Percentiles rank a stretch among this genome's conserved stretches.
These are phyloP conservation scores for Rubus parviflorus DNA, from an alignment of 306 rosid species.

Conservation along the genomic window DNA sequence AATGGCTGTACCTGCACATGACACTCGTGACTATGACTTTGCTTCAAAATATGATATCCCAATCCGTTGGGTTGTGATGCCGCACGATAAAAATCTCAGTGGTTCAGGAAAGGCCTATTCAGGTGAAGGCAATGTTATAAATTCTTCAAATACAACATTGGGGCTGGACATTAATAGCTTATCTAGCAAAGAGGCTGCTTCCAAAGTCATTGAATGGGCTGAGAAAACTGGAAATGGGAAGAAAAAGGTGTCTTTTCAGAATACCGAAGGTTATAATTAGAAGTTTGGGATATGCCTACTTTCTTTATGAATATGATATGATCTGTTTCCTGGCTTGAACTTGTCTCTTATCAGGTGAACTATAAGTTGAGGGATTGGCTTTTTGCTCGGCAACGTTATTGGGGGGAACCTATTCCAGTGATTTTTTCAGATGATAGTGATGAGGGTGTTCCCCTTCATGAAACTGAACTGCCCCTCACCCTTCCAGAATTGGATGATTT, in stretches of 20 bases:
- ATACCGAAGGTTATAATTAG: slow-evolving; percentile 23
- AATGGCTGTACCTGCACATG: slow-evolving; percentile 99
- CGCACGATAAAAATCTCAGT: slow-evolving; percentile 46
- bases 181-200: slow-evolving; percentile 73
- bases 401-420: slow-evolving; percentile 99
- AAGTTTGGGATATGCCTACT: neutral
- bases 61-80: slow-evolving; percentile 66
- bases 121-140: slow-evolving; percentile 65
- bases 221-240: slow-evolving; percentile 80
- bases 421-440: slow-evolving; percentile 70
- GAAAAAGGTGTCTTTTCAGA: slow-evolving; percentile 58
- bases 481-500: slow-evolving; percentile 97
- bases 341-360: slow-evolving; percentile 63
- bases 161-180: slow-evolving; percentile 82
- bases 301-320: slow-evolving; percentile 11
- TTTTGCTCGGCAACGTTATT: slow-evolving; percentile 97
- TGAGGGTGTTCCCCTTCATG: slow-evolving; percentile 69
- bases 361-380: slow-evolving; percentile 99
- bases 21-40: slow-evolving; percentile 85
- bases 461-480: slow-evolving; percentile 79
- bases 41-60: slow-evolving; percentile 73
- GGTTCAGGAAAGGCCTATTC: slow-evolving; percentile 63
- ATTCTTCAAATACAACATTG: slow-evolving; percentile 57
- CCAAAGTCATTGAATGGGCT: slow-evolving; percentile 83
- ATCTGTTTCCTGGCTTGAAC: slow-evolving; percentile 18